These are phyloP conservation scores for Hyaloscypha finlandica DNA, from an alignment of 495 filamentous ascomycete species.

Conservation along the genomic window DNA sequence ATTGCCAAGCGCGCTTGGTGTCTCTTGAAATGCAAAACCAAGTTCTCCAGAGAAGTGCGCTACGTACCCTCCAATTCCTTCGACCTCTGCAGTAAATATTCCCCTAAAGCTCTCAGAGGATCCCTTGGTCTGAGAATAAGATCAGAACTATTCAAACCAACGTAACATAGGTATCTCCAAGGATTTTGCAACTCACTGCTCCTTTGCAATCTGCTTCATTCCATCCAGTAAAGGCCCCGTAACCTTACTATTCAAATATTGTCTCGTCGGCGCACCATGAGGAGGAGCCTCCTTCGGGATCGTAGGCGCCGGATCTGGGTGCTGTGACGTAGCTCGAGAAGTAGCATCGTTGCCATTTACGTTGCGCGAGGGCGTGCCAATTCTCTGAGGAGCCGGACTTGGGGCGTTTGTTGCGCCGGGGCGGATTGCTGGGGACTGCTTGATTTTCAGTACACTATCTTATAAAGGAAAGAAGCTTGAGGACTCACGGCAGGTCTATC, in stretches of 20 bases:
- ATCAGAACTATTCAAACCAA: constrained; percentile 3
- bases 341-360: constrained; percentile 29
- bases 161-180: background rate
- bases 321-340: constrained; percentile 48
- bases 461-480: background rate
- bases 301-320: constrained; percentile 47
- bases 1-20: background rate
- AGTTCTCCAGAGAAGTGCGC: background rate
- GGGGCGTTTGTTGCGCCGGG: constrained; percentile 26
- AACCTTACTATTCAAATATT: constrained; percentile 88
- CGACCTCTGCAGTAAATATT: constrained; percentile 81
- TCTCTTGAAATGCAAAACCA: background rate
- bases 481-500: constrained; percentile 27
- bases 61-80: constrained; percentile 63
- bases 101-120: constrained; percentile 81
- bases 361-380: constrained; percentile 31
- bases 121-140: constrained; percentile 64
- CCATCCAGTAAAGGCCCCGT: constrained; percentile 84
- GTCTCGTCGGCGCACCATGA: constrained; percentile 83
- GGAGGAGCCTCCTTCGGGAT: constrained; percentile 55
- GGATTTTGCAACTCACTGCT: constrained; percentile 65
- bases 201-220: constrained; percentile 83
- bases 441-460: constrained; percentile 11
- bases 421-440: constrained; percentile 25
- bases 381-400: constrained; percentile 31